Conservation (phyloP, 768 basidiomycete genomes). For the Hericium rajendrae region DNA sequence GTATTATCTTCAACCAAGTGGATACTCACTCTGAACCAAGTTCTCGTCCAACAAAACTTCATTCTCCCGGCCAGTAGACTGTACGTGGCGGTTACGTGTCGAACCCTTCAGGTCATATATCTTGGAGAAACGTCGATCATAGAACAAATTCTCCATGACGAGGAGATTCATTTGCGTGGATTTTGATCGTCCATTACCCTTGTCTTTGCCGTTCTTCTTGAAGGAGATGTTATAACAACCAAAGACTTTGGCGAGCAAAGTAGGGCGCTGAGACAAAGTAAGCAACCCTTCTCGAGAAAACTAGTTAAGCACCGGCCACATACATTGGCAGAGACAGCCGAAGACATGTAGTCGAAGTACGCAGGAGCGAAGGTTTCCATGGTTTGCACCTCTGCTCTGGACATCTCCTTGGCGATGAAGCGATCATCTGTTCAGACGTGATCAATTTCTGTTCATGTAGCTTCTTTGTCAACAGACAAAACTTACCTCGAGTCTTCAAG, state of each 20-base stretch:
- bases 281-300: slow-evolving; percentile 1
- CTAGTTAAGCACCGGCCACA: slow-evolving; percentile 18
- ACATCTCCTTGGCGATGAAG: slow-evolving; percentile 96
- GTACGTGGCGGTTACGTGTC: slow-evolving; percentile 86
- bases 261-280: slow-evolving; percentile 60
- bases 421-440: slow-evolving; percentile 64
- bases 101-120: slow-evolving; percentile 98
- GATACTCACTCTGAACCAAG: slow-evolving; percentile 67
- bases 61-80: slow-evolving; percentile 81
- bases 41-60: slow-evolving; percentile 97
- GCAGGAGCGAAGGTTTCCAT: slow-evolving; percentile 96
- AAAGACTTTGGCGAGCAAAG: slow-evolving; percentile 91
- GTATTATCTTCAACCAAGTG: background rate
- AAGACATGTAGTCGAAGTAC: slow-evolving; percentile 97
- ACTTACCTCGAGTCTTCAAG: slow-evolving; percentile 82
- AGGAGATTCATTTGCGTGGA: slow-evolving; percentile 89
- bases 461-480: background rate
- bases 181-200: slow-evolving; percentile 54
- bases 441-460: background rate
- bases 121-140: slow-evolving; percentile 86
- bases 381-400: slow-evolving; percentile 81
- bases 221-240: slow-evolving; percentile 94
- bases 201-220: slow-evolving; percentile 69
- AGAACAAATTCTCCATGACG: slow-evolving; percentile 97
- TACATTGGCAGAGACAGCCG: slow-evolving; percentile 80